Conservation (phyloP, 148 eudicot species). For the Amaranthus hypochondriacus region DNA sequence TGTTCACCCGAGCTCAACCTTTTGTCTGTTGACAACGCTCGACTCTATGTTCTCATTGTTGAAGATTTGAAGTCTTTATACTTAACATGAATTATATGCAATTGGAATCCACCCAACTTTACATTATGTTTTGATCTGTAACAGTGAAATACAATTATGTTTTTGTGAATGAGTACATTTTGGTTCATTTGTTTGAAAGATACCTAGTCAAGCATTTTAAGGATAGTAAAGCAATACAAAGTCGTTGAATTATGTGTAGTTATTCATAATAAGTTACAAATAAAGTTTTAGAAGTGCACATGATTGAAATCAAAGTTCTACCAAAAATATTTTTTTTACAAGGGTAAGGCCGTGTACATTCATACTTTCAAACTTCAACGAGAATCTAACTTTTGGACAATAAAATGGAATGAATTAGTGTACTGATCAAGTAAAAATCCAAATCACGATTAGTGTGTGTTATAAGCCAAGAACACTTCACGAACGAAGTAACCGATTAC, state of each 20-base stretch:
- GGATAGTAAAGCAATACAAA: background rate
- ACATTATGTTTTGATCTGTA: background rate
- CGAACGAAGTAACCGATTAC: background rate
- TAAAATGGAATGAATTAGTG: too few relatives aligned
- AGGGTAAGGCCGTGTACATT: too few relatives aligned
- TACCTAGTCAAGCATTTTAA: background rate
- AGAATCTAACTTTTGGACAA: too few relatives aligned
- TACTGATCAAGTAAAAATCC: background rate
- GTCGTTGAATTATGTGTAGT: background rate
- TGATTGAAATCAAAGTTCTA: too few relatives aligned
- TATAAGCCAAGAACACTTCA: background rate
- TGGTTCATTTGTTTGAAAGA: background rate
- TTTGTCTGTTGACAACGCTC: slow-evolving; percentile 29
- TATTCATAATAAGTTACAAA: too few relatives aligned
- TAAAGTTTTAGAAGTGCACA: too few relatives aligned
- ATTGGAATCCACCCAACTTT: background rate
- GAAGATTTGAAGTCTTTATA: too few relatives aligned
- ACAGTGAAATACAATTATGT: background rate
- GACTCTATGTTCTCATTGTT: background rate
- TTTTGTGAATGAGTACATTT: background rate
- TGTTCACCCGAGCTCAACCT: slow-evolving; percentile 79
- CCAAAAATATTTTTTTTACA: too few relatives aligned
- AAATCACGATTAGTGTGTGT: background rate
- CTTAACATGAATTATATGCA: background rate
- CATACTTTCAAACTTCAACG: too few relatives aligned